Evolutionary conservation across 495 filamentous ascomycete genomes (phyloP), one percentile per base, ranked within the genome.

Genomic region (Oidiodendron maius): DNA sequence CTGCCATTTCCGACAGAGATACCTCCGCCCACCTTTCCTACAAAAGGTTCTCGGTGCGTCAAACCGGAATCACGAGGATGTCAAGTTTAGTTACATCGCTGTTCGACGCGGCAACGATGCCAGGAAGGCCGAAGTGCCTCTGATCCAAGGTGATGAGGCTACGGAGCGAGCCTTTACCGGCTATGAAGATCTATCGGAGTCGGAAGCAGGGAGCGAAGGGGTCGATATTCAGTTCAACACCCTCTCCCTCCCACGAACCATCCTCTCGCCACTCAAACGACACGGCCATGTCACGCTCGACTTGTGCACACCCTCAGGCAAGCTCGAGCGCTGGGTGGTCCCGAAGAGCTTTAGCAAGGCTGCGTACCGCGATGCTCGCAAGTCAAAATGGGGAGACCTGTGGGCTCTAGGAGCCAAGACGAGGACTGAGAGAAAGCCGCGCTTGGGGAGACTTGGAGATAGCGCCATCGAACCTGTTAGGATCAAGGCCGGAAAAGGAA

Each of bases 381-480:
- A 98, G 63, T 76, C 84, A 0, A 64, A 64, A 30, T 97, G 93
- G 93, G 93, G 94, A 36, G 93, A 98, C 64, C 69, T 96, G 16
- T 98, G 93, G 93, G 89, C 90, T 4, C 71, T 98, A 2, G 94
- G 91, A 0, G 91, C 90, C 5, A 98, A 97, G 76, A 94, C 88
- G 0, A 74, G 87, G 35, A 75, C 83, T 1, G 53, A 55, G 3
- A 69, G 86, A 48, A 74, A 66, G 32, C 61, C 88, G 37, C 78
- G 80, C 23, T 69, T 89, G 30, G 46, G 58, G 26, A 41, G 52
- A 42, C 9, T 59, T 38, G 20, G 47, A 39, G 48, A 53, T 42
- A 43, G 47, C n/a, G 40, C 39, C 26, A 22, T n/a, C 13, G 20
- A 41, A 25, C 35, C n/a, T 32, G 4, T 42, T 10, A n/a, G n/a